Conservation (phyloP, 2,329 filamentous ascomycete genomes). For the Botryotinia calthae region DNA sequence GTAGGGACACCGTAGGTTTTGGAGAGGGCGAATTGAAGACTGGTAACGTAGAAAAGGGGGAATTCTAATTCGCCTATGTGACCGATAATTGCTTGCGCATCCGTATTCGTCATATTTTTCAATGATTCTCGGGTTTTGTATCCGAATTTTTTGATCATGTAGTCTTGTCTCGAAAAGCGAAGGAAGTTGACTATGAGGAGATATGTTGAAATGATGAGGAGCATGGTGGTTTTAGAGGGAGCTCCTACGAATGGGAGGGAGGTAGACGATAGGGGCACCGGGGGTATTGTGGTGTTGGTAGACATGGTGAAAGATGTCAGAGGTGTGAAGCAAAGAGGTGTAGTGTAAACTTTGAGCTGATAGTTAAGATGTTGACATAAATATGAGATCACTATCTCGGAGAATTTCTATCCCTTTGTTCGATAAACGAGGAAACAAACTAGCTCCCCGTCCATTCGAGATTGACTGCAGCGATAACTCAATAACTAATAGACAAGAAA, state of each 20-base stretch:
- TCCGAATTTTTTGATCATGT: slow-evolving; percentile 43
- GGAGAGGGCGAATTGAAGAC: slow-evolving; percentile 58
- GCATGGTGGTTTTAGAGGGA: not conserved
- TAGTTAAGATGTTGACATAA: not conserved
- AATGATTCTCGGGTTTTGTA: slow-evolving; percentile 47
- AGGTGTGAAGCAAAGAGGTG: not conserved
- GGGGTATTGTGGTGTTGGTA: not conserved
- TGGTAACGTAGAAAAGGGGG: slow-evolving; percentile 49
- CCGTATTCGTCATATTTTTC: slow-evolving; percentile 52
- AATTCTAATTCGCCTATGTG: slow-evolving; percentile 53
- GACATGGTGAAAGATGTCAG: not conserved
- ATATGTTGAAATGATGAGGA: slow-evolving; percentile 4
- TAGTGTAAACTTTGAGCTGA: not conserved
- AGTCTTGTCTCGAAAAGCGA: slow-evolving; percentile 42
- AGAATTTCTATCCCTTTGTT: not conserved
- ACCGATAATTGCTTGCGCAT: slow-evolving; percentile 51
- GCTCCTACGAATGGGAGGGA: not conserved
- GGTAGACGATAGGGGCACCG: too few species aligned
- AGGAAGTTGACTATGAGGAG: slow-evolving; percentile 31
- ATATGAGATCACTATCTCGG: not conserved
- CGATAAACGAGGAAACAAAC: not conserved
- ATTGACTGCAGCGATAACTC: not conserved
- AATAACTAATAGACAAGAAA: not conserved
- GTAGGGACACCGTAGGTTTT: slow-evolving; percentile 57
- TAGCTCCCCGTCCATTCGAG: not conserved